Evolutionary conservation across 306 rosid genomes (phyloP), one percentile per base, ranked within the genome.

Genomic region (Malus asiatica): DNA sequence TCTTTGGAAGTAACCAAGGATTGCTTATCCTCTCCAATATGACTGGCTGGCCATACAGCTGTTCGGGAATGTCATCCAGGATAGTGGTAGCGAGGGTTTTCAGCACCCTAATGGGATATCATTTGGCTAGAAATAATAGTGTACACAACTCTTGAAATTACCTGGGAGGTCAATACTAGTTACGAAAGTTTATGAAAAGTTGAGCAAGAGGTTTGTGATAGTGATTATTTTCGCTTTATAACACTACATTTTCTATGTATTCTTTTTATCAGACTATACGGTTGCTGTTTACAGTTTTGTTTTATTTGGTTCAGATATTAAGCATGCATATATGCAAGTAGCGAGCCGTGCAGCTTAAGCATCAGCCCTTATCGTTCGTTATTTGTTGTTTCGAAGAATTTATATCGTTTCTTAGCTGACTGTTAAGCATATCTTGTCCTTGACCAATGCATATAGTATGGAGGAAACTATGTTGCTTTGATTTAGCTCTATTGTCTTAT

Each of bases 41-140:
- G 55, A 72, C 67, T 23, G 14, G 53, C 27, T 15, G 76, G 68
- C 58, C 60, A 27, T 19, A 73, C 70, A 62, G 62, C 60, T 62
- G 44, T 22, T 30, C 12, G 6, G 44, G 22, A 71, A 14, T 71
- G 73, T 23, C 10, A 51, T 71, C 53, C 77, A 11, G 25, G 76
- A 19, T 66, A 33, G 51, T 57, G 48, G 46, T 64, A 18, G 4
- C 8, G 55, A 46, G 75, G 83, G 66, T 78, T 72, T 78, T 66
- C 46, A 62, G 45, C 68, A 25, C 76, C 61, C 53, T 51, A 23
- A 30, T 42, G 68, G 57, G 46, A 27, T 11, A 48, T 33, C 22
- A 48, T 68, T 58, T 74, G 72, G 71, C 61, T 19, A 74, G 20
- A 74, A 22, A 10, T 48, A 22, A 66, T 25, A 74, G 38, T 38